Conservation (phyloP, 2,329 filamentous ascomycete species). For the Aspergillus sp. region DNA sequence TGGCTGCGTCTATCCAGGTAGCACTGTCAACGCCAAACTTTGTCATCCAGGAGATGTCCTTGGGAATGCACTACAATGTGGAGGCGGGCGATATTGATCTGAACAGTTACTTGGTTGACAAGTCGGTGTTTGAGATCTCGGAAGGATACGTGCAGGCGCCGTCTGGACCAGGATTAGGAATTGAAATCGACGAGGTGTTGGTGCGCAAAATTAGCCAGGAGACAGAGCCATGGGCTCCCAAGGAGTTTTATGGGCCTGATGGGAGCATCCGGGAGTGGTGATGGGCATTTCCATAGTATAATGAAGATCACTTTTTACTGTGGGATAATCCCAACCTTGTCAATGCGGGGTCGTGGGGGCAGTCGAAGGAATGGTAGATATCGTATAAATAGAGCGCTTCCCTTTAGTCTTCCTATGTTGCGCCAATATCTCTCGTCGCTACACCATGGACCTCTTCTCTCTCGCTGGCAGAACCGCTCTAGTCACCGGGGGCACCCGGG, state of each 20-base stretch:
- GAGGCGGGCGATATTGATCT: constrained; percentile 36
- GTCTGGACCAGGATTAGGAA: constrained; percentile 52
- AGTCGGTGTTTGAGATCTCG: constrained; percentile 50
- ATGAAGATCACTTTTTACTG: no score
- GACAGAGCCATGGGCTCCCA: constrained; percentile 4
- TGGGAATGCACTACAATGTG: constrained; percentile 75
- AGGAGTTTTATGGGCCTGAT: constrained; percentile 11
- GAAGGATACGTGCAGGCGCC: constrained; percentile 4
- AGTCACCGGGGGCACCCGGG: constrained; percentile 36
- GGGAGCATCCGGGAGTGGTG: constrained; percentile 14
- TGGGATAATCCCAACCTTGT: not conserved
- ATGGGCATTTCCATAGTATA: not conserved
- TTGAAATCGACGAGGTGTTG: constrained; percentile 66
- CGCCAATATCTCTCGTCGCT: not conserved
- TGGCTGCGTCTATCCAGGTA: constrained; percentile 69
- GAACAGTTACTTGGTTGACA: constrained; percentile 59
- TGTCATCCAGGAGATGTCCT: constrained; percentile 73
- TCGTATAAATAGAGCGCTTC: not conserved
- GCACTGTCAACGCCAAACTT: constrained; percentile 63
- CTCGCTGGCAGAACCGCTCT: constrained; percentile 28
- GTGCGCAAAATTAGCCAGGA: constrained; percentile 53
- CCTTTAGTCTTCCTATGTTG: not conserved
- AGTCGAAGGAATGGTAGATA: not conserved
- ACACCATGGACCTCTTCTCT: constrained; percentile 21
- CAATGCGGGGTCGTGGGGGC: constrained; percentile 7